Conservation (phyloP, 2,329 filamentous ascomycete species). For the Coniochaeta sp. region DNA sequence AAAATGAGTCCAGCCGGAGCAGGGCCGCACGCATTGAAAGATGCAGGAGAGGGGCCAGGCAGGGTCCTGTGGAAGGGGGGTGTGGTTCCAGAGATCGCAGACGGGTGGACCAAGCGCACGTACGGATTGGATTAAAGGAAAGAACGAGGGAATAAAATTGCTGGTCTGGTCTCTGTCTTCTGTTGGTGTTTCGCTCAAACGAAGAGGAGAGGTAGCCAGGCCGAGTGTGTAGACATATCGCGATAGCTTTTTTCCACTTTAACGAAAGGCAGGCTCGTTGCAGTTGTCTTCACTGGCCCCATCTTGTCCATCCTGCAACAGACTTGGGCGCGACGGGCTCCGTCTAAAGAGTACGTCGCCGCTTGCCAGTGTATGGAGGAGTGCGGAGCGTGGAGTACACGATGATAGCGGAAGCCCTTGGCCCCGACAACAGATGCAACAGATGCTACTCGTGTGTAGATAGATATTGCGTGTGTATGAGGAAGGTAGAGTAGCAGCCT, state of each 20-base stretch:
- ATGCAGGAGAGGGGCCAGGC: constrained; percentile 8
- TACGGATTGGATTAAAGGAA: background rate
- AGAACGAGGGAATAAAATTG: constrained; percentile 14
- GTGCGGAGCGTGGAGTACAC: background rate
- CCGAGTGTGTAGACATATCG: background rate
- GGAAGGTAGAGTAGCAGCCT: no score
- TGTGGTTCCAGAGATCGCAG: constrained; percentile 16
- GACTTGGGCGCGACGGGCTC: background rate
- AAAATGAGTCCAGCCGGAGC: constrained; percentile 21
- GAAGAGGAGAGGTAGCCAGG: background rate
- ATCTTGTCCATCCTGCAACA: background rate
- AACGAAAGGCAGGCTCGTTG: background rate
- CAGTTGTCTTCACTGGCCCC: background rate
- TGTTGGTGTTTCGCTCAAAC: background rate
- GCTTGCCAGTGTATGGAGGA: background rate
- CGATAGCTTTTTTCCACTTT: background rate
- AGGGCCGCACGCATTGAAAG: constrained; percentile 14
- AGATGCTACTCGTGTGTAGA: background rate
- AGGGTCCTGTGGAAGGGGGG: constrained; percentile 8
- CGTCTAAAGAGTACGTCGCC: background rate
- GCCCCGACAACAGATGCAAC: background rate
- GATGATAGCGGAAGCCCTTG: background rate
- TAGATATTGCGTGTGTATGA: background rate
- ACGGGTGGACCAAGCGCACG: constrained; percentile 18
- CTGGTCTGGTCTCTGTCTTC: background rate